A percentile compares a stretch with the other conserved stretches of the same genome.
phyloP scores from a whole-genome alignment of 306 rosid species.

The Vigna mungo region DNA sequence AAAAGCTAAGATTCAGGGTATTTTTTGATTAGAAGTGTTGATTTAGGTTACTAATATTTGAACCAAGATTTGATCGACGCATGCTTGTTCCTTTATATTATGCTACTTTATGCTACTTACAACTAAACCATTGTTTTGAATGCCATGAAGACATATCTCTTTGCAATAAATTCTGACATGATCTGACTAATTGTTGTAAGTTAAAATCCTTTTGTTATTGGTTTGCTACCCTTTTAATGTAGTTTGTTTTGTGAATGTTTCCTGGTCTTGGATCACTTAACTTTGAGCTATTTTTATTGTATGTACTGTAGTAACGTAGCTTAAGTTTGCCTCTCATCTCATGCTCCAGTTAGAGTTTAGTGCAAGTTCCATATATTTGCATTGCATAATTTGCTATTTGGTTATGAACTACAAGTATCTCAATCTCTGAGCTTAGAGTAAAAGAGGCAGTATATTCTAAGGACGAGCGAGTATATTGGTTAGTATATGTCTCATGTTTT shows the following conservation, averaged over 20 bases:
- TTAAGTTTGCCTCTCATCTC: background rate
- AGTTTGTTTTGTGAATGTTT: no score
- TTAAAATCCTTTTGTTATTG: no score
- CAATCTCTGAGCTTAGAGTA: constrained; percentile 43
- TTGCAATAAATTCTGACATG: background rate
- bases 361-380: constrained; percentile 19
- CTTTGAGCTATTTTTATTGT: no score
- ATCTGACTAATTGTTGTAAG: no score
- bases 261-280: no score
- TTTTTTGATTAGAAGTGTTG: background rate
- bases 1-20: no score
- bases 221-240: no score
- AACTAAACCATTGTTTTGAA: background rate
- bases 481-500: constrained; percentile 20
- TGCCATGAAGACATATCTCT: background rate
- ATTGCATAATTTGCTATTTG: constrained; percentile 23
- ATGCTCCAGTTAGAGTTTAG: background rate
- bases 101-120: background rate
- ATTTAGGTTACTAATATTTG: background rate
- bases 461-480: constrained; percentile 81
- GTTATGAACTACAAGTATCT: constrained; percentile 44
- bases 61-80: background rate
- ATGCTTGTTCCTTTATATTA: constrained; percentile 10
- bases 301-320: background rate
- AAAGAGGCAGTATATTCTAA: background rate